Conservation (phyloP, 345 rosid species). For the Rubroshorea leprosula region DNA sequence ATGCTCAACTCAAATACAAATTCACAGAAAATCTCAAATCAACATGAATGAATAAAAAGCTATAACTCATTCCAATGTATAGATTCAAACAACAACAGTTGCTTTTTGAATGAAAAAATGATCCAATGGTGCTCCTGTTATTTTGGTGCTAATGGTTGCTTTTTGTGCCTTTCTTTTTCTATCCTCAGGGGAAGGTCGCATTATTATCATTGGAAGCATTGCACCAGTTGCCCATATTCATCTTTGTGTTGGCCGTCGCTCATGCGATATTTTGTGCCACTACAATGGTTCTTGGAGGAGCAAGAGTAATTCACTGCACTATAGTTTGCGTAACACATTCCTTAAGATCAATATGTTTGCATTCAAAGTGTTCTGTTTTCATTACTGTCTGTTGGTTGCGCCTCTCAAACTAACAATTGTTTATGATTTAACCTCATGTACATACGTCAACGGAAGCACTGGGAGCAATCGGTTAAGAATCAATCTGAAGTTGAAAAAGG, state of each 20-base stretch:
- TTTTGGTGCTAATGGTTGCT: not conserved
- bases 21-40: no score
- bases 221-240: slow-evolving; percentile 82
- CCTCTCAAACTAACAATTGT: not conserved
- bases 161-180: slow-evolving; percentile 2
- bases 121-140: no score
- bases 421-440: slow-evolving; percentile 14
- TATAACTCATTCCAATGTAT: no score
- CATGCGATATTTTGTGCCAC: slow-evolving; percentile 71
- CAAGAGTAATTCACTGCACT: slow-evolving; percentile 45
- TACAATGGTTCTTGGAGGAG: slow-evolving; percentile 76
- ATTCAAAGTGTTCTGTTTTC: no score
- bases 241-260: slow-evolving; percentile 78
- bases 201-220: slow-evolving; percentile 66
- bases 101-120: no score
- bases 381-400: not conserved
- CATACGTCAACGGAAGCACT: slow-evolving; percentile 74
- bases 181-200: slow-evolving; percentile 56
- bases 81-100: no score
- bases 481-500: slow-evolving; percentile 10
- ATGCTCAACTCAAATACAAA: no score
- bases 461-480: no score
- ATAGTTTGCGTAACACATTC: not conserved
- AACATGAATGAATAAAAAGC: no score
- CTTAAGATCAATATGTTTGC: not conserved